Evolutionary conservation across 1,284 basidiomycete species (phyloP), one percentile per base, ranked within the genome.

Genomic region (Fomitopsis betulina): DNA sequence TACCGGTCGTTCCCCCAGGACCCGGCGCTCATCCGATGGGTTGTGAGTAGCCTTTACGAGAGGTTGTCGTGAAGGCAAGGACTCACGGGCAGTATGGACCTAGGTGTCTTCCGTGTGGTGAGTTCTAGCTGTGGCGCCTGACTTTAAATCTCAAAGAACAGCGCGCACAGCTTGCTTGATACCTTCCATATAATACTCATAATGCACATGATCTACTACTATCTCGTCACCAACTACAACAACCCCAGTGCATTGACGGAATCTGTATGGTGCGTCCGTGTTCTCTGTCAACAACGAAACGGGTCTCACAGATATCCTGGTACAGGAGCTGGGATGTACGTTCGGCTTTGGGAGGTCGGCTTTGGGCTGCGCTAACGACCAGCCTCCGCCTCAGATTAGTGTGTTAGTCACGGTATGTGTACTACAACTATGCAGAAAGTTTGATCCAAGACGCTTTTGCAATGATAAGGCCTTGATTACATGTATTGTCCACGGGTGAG

Each of bases 141-240:
- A 8, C 12, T 6, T 33, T 17, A 9, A 33, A 50, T 30, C 15
- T 32, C 32, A 23, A 7, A 45, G 9, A 15, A 45, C 23, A n/a
- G 5, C 30, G 30, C 32, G 17, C 10, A 32, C 32, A 56, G 55
- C n/a, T 33, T 38, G 19, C 55, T 56, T 27, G 55, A 56, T 32
- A 56, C 43, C 19, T n/a, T 56, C n/a, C 55, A 56, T 35, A 42
- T 47, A 13, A 39, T 50, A 37, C 43, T 56, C n/a, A 56, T 56
- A 15, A 56, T 38, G 42, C 55, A 56, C n/a, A 45, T 45, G 25
- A 35, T 56, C 23, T 56, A 56, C 25, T 56, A 49, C 32, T 56
- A 56, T 19, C 30, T 47, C 17, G 47, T 56, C 33, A 56, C 55
- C 15, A 56, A 47, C 17, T 56, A 49, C 33, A 37, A 47, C 23